Conservation (phyloP, 2,329 filamentous ascomycete species). For the Neonectria punicea region DNA sequence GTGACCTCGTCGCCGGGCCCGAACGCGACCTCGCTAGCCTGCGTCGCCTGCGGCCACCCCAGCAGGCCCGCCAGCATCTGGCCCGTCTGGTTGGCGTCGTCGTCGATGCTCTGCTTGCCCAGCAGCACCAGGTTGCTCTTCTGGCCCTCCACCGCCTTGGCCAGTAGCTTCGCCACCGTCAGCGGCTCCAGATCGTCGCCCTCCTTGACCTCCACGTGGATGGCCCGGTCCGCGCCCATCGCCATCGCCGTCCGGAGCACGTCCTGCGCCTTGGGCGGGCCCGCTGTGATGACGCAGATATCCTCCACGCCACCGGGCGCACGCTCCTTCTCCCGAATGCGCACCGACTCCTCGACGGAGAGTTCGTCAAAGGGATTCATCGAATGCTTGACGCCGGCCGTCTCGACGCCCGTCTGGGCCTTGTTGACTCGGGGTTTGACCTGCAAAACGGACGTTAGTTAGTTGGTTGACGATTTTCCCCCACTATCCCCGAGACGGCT, state of each 20-base stretch:
- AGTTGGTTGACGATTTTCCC: conserved; percentile 11
- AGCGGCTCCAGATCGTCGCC: conserved; percentile 86
- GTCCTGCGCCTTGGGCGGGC: conserved; percentile 87
- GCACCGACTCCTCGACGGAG: conserved; percentile 94
- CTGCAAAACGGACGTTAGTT: conserved; percentile 50
- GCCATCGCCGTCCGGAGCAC: conserved; percentile 96
- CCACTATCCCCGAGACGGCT: background rate
- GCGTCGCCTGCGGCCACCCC: conserved; percentile 94
- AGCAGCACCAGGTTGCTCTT: conserved; percentile 91
- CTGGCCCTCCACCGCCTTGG: conserved; percentile 82
- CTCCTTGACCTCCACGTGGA: conserved; percentile 86
- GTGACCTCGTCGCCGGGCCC: conserved; percentile 74
- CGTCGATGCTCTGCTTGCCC: conserved; percentile 98
- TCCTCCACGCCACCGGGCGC: conserved; percentile 82
- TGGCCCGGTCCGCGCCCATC: conserved; percentile 93
- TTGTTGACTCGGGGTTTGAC: conserved; percentile 78
- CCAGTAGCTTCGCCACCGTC: conserved; percentile 89
- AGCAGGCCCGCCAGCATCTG: conserved; percentile 96
- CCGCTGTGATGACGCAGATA: conserved; percentile 89
- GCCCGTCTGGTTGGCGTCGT: conserved; percentile 93
- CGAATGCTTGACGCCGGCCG: conserved; percentile 91
- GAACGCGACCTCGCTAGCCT: conserved; percentile 87
- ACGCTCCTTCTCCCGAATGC: conserved; percentile 87
- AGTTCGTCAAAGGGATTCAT: conserved; percentile 99
- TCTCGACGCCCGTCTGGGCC: conserved; percentile 87